phyloP scores from a whole-genome alignment of 306 rosid genomes.

The Glycine tomentella region DNA sequence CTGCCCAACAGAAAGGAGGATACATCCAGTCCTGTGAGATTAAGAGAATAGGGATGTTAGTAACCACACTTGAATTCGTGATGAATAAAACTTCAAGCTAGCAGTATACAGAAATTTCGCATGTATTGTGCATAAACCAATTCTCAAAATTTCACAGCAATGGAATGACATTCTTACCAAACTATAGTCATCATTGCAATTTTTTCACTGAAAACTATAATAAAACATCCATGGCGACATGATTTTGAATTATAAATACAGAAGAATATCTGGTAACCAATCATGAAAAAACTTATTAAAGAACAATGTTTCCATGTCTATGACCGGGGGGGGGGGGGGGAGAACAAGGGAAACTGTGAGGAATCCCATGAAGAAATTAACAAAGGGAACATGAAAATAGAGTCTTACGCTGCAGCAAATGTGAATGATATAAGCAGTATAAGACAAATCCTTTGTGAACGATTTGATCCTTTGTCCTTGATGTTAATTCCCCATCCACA shows the following conservation, averaged over 20 bases:
- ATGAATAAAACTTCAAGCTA: conserved; percentile 17
- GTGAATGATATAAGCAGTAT: conserved; percentile 76
- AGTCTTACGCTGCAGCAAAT: conserved; percentile 74
- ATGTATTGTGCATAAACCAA: background rate
- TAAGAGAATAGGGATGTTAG: conserved; percentile 43
- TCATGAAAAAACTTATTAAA: conserved; percentile 18
- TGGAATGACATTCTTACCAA: background rate
- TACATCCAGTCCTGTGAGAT: conserved; percentile 84
- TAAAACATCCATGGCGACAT: background rate
- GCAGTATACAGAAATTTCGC: conserved; percentile 17
- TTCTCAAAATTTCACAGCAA: conserved; percentile 30
- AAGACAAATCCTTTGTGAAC: conserved; percentile 77
- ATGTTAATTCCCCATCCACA: conserved; percentile 92
- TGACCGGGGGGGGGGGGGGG: conserved; percentile 13
- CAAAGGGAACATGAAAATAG: conserved; percentile 25
- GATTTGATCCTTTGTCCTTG: conserved; percentile 68
- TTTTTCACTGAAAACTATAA: conserved; percentile 11
- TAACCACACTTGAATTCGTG: background rate
- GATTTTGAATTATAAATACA: conserved; percentile 2
- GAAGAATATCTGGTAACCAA: conserved; percentile 9
- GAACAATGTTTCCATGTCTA: background rate
- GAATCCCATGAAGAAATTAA: conserved; percentile 20
- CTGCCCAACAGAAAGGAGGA: conserved; percentile 89
- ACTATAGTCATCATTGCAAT: conserved; percentile 5
- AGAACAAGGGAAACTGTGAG: background rate